Evolutionary conservation across 495 filamentous ascomycete species (phyloP), one percentile per base, ranked within the genome.

Genomic region (Trichoderma gamsii): DNA sequence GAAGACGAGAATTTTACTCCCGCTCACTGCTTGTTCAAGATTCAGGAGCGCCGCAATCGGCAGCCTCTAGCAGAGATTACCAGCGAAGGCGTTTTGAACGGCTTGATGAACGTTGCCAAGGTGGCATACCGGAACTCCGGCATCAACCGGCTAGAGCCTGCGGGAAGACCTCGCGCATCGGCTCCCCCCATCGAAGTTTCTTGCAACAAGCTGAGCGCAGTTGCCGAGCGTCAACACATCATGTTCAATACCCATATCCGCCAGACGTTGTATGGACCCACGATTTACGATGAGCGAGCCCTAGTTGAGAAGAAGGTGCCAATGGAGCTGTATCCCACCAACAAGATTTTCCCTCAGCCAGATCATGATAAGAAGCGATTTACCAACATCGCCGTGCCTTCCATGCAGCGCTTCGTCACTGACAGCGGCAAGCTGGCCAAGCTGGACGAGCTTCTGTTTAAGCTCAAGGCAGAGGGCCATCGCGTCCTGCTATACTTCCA

Each of bases 401-500:
- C 92, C n/a, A 99, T 99, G 95, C 88, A 89, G 49, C 93, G 96
- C 71, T 98, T 99, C 75, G 95, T 99, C 66, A 97, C 93, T 6
- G 95, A 98, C 75, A 97, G 92, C 16, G 95, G 95, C 71, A 99
- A 99, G 77, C 85, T 99, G 65, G 92, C 92, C 43, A 92, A 92
- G 72, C 84, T 99, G 32, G 95, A 99, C 77, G 83, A 91, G 67
- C 85, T 99, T 27, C 83, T 99, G 38, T 87, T 88, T 61, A 83
- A 92, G 72, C 86, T 99, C 67, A 99, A 98, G 82, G 88, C 93
- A 66, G 90, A 88, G 59, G 90, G 90, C 59, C 95, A 99, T 73
- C 93, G 95, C 73, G 95, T 99, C 21, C 86, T 99, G 9, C 82
- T 99, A n/a, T 99, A 99, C 82, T 99, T 99, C 89, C 95, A 99